A percentile compares a stretch with the other conserved stretches of the same genome.
phyloP scores from a whole-genome alignment of 345 rosid species.

The Gossypium arboreum region DNA sequence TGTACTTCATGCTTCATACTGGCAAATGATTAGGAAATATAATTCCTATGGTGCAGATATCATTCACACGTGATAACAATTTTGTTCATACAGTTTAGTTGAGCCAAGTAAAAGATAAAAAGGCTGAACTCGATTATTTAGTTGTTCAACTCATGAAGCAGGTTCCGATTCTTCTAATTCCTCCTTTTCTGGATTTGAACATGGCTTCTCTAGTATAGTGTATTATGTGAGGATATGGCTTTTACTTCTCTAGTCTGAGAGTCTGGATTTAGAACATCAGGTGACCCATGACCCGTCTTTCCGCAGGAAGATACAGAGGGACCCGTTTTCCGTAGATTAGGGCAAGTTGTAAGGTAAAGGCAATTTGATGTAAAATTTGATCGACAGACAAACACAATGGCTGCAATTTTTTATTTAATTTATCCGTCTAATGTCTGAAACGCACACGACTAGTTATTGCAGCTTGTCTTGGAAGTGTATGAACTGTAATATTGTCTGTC shows the following conservation, averaged over 20 bases:
- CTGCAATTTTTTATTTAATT: background rate
- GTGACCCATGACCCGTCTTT: background rate
- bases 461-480: background rate
- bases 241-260: background rate
- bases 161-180: background rate
- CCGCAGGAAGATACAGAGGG: background rate
- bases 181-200: background rate
- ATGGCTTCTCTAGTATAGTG: background rate
- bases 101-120: background rate
- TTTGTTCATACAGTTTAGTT: background rate
- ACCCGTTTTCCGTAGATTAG: background rate
- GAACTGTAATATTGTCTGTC: background rate
- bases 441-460: background rate
- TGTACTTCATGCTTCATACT: background rate
- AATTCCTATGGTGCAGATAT: background rate
- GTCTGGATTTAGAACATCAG: too few relatives aligned
- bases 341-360: background rate
- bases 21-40: background rate
- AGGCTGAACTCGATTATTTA: background rate
- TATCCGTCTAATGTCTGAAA: too few relatives aligned
- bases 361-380: background rate
- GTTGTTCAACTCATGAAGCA: background rate
- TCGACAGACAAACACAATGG: background rate
- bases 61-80: background rate
- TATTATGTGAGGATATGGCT: background rate